Evolutionary conservation across 768 basidiomycete species (phyloP).

Genomic region (Artomyces pyxidatus): DNA sequence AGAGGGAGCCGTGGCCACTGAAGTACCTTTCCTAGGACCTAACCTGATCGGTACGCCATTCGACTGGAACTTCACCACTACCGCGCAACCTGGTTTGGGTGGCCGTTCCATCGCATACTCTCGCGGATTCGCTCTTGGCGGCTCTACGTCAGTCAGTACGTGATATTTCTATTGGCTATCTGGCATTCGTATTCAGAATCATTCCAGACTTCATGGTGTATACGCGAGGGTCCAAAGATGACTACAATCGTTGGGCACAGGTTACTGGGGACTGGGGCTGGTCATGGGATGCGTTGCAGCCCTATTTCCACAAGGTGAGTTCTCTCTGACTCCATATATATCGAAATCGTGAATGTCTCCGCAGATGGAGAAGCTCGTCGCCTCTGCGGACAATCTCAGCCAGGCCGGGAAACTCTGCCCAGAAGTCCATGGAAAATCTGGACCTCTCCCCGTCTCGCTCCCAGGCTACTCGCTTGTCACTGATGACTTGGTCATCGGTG

Average conservation of each 20-base stretch:
- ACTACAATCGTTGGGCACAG: conserved; percentile 20
- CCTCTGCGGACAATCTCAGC: conserved; percentile 32
- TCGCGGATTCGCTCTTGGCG: conserved; percentile 1
- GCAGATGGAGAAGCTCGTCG: conserved; percentile 31
- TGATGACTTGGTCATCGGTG: conserved; percentile 28
- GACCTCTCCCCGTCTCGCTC: conserved; percentile 21
- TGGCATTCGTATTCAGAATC: background rate
- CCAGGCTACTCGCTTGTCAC: conserved; percentile 6
- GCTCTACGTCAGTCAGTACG: conserved; percentile 2
- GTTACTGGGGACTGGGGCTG: conserved; percentile 22
- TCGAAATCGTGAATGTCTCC: background rate
- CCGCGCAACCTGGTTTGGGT: background rate
- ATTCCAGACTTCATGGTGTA: conserved; percentile 20
- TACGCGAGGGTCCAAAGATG: conserved; percentile 20
- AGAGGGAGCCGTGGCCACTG: background rate
- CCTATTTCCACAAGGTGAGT: conserved; percentile 5
- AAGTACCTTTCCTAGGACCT: background rate
- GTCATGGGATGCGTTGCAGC: conserved; percentile 8
- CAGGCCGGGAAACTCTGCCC: conserved; percentile 31
- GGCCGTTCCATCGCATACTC: conserved; percentile 3
- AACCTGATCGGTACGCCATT: background rate
- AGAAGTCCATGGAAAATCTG: conserved; percentile 28
- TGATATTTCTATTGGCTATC: background rate
- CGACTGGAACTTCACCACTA: conserved; percentile 5
- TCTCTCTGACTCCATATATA: background rate